Base-by-base conservation (phyloP, 306 rosid genomes). In the Acacia crassicarpa region DNA sequence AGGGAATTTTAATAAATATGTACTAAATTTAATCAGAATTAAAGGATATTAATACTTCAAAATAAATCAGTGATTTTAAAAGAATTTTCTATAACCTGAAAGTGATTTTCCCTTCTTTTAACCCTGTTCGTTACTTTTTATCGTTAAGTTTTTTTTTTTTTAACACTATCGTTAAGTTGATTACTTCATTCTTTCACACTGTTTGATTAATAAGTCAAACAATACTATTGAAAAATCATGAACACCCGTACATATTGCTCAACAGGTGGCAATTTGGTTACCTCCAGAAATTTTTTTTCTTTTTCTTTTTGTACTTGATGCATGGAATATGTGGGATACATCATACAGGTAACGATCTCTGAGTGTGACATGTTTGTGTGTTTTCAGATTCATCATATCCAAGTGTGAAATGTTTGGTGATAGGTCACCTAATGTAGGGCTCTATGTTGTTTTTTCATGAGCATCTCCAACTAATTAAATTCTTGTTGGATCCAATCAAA, bases 401-500 rank as follows among this genome's bases (percentile, higher is more conserved):
- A 78, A 72, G 84, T 74, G 83, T 84, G 82, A 84, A 76, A 71
- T 84, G 30, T 76, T 69, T 49, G 23, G 72, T 73, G 90, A 89
- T 79, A 32, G 87, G 84, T 87, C 84, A 86, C 87, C 93, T 89
- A 88, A 84, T 80, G 85, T n/a, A 82, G 78, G 49, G 49, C 82
- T 61, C 67, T 6, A 67, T 33, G 58, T 62, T 81, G 23, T 76
- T 54, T 82, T 72, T 75, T 75, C 79, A 83, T 85, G 43, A 85
- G 78, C 81, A 79, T 79, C 83, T 86, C 85, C 85, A 89, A 90
- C 89, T 87, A 89, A 90, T 87, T 84, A 68, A 87, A 90, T 82
- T 86, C 89, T 78, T 76, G 93, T 85, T 89, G 53, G 75, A 73
- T 81, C 87, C 88, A 82, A 87, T 89, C 83, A 76, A 76, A 83